Evolutionary conservation across 2,329 filamentous ascomycete species (phyloP).

Genomic region (Neurospora sp.): DNA sequence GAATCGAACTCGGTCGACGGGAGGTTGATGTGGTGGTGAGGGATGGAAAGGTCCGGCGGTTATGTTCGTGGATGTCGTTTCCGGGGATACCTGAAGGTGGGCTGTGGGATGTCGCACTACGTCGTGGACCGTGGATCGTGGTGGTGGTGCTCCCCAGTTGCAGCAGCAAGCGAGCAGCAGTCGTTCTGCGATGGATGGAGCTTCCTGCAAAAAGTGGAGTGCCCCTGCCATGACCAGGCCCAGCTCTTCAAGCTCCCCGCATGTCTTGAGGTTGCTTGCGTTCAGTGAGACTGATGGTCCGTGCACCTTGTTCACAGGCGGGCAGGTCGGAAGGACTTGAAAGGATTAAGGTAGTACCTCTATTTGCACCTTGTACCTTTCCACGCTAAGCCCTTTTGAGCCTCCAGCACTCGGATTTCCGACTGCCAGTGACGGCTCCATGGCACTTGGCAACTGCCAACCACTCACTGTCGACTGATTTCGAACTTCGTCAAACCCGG

Average conservation of each 20-base stretch:
- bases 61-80: neutral
- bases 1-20: neutral
- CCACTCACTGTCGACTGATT: slow-evolving; percentile 17
- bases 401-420: slow-evolving; percentile 16
- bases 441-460: neutral
- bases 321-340: slow-evolving; percentile 3
- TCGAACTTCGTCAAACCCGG: slow-evolving; percentile 16
- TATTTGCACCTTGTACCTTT: neutral
- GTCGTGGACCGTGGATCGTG: neutral
- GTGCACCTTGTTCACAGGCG: neutral
- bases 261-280: neutral
- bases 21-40: neutral
- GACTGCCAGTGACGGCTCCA: neutral
- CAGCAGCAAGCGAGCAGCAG: neutral
- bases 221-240: neutral
- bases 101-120: neutral
- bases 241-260: neutral
- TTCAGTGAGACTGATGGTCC: too few relatives aligned
- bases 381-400: slow-evolving; percentile 15
- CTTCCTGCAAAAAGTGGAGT: slow-evolving; percentile 14
- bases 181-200: slow-evolving; percentile 10
- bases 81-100: neutral
- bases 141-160: neutral
- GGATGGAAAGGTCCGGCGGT: neutral
- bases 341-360: slow-evolving; percentile 10